Evolutionary conservation across 345 rosid genomes (phyloP), one percentile per base, ranked within the genome.

Genomic region (Lepidium africanum): DNA sequence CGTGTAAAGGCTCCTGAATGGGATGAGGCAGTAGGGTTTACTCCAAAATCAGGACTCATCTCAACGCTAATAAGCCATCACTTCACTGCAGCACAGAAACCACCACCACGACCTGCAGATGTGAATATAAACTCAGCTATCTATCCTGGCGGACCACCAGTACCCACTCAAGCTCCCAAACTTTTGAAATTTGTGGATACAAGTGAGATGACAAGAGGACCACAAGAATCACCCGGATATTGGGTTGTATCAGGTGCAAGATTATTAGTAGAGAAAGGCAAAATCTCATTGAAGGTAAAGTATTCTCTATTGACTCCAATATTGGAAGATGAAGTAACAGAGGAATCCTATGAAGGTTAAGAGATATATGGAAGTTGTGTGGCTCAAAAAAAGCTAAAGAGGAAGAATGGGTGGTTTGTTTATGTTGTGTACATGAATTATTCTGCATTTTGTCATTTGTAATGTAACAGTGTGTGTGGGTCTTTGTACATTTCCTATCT

Each of bases 241-340:
- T 94, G 99, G 99, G 90, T 86, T 55, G 93, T 91, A 11, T 89
- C 99, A 0, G 99, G 99, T 54, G 99, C 97, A 48, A 87, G 84
- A 55, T 77, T 94, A 25, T 55, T 77, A 9, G 96, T 91, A 5
- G 97, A 91, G 85, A 88, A 83, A 65, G 99, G 96, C 56, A 85
- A 79, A 79, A 94, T 94, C 77, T 94, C 95, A 51, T 80, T 91
- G 41, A 92, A 86, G 66, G 99, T 89, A 9, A 94, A 81, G 85
- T 94, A 87, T 82, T 91, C 99, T 15, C 76, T 94, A 15, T 74
- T 94, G 60, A 84, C 95, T 57, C 77, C 79, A 5, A 36, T 86
- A 48, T 15, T 80, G 67, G 95, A 80, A 35, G 91, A 88, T 49
- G 95, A 81, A 43, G 77, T 37, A 25, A 60, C 62, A 2, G 84